Evolutionary conservation across 108 stramenopile species (phyloP).

Genomic region (Discostella stelligeroides): DNA sequence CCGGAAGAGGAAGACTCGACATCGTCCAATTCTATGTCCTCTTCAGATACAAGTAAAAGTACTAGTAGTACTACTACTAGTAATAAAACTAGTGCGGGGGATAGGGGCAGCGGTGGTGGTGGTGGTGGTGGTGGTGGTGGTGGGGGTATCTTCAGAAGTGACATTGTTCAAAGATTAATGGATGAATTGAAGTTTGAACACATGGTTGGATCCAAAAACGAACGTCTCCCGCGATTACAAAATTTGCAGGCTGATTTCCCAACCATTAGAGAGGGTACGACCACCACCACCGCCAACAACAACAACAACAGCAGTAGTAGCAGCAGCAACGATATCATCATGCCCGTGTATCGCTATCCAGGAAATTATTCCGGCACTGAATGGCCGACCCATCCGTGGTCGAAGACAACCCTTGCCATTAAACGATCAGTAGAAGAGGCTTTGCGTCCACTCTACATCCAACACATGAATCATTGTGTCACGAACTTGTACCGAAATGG

Average conservation of each 20-base stretch:
- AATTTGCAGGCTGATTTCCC: constrained; percentile 74
- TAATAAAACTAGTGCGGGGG: background rate
- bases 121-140: background rate
- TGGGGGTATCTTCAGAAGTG: background rate
- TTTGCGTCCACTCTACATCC: constrained; percentile 59
- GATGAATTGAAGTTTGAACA: constrained; percentile 72
- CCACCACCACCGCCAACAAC: too few relatives aligned
- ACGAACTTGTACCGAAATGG: constrained; percentile 76
- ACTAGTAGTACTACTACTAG: too few relatives aligned
- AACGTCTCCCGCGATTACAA: constrained; percentile 69
- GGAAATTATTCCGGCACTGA: constrained; percentile 77
- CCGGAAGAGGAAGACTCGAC: constrained; percentile 10
- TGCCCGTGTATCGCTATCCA: constrained; percentile 76
- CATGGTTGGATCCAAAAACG: constrained; percentile 64
- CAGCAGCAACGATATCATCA: constrained; percentile 14
- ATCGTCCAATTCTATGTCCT: too few relatives aligned
- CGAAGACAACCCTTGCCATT: constrained; percentile 52
- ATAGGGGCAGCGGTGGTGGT: background rate
- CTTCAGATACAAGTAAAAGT: too few relatives aligned
- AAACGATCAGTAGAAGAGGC: constrained; percentile 66
- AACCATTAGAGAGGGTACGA: background rate
- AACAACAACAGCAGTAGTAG: background rate
- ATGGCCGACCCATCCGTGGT: constrained; percentile 76
- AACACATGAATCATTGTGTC: constrained; percentile 83
- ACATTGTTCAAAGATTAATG: constrained; percentile 39